Base-by-base conservation (phyloP, 176 grass and related monocot species). In the Leersia perrieri region DNA sequence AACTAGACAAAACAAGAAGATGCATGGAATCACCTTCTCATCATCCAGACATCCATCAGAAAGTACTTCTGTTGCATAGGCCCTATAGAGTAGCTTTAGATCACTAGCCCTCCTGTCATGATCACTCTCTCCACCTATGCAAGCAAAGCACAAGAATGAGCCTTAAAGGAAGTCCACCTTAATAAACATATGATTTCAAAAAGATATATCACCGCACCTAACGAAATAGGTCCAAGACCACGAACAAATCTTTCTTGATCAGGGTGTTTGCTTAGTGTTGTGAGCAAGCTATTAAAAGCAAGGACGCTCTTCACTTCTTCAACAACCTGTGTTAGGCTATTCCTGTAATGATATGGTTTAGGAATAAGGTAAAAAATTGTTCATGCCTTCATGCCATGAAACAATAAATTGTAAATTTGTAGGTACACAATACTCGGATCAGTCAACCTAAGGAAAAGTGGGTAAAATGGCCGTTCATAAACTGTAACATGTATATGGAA, bases 171-270 rank as follows among this genome's bases (percentile, higher is more conserved):
- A 30, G 29, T 14, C 2, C 12, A 91, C 38, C 72, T 60, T 44
- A 84, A 84, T 28, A 40, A 80, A 83, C 55, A 47, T 81, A 68
- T 84, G 33, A 87, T 66, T 41, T 36, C 28, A 84, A 33, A 72
- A 84, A 33, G 39, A 32, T 69, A 63, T 18, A 83, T 31, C 39
- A 7, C n/a, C 45, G 49, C 90, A 99, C 96, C 96, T 88, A 99
- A 88, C 4, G 90, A 99, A 84, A 99, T 73, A 82, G 93, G 96
- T 53, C 90, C 96, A 73, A 99, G 81, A 44, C 93, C 96, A 72
- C 79, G 74, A 76, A 74, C 84, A 74, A 95, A 91, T 66, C 34
- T 80, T 82, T 76, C 80, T 84, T 42, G 76, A 88, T 99, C 64
- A 68, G 88, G 82, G 53, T 93, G 96, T 49, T 91, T 91, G 87